phyloP scores from a whole-genome alignment of 495 filamentous ascomycete species.

The Podospora conica region DNA sequence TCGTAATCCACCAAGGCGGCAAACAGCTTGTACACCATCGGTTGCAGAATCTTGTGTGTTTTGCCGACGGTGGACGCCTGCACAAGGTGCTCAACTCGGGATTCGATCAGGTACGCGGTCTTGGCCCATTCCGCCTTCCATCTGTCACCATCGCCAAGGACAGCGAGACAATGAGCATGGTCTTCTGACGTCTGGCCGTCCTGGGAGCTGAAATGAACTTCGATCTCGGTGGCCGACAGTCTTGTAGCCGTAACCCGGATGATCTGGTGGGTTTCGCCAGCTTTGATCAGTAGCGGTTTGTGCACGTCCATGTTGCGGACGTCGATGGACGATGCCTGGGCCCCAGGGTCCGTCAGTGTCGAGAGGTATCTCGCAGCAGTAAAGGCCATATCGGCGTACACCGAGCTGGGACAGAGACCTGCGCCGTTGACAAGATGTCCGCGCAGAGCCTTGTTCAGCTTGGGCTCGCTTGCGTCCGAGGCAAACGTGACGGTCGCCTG shows the following conservation, averaged over 20 bases:
- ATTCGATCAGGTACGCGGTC: slow-evolving; percentile 36
- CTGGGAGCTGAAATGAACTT: slow-evolving; percentile 20
- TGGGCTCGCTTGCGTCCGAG: slow-evolving; percentile 48
- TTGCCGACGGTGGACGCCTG: slow-evolving; percentile 29
- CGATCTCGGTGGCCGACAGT: slow-evolving; percentile 9
- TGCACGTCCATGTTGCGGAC: slow-evolving; percentile 49
- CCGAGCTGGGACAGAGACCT: slow-evolving; percentile 36
- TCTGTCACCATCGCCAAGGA: slow-evolving; percentile 23
- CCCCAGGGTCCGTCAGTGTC: slow-evolving; percentile 35
- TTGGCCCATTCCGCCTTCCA: slow-evolving; percentile 39
- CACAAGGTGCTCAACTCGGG: slow-evolving; percentile 33
- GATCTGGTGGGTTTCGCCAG: slow-evolving; percentile 9
- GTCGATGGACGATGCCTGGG: slow-evolving; percentile 32
- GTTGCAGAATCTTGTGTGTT: slow-evolving; percentile 44
- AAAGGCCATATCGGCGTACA: slow-evolving; percentile 63
- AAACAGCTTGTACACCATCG: slow-evolving; percentile 62
- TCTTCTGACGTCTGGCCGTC: slow-evolving; percentile 16
- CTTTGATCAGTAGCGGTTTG: slow-evolving; percentile 49
- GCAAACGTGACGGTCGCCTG: slow-evolving; percentile 45
- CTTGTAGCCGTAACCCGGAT: slow-evolving; percentile 19
- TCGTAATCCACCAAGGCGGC: slow-evolving; percentile 52
- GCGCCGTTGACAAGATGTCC: slow-evolving; percentile 58
- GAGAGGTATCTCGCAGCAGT: slow-evolving; percentile 55
- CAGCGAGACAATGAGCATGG: slow-evolving; percentile 34
- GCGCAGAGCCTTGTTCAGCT: slow-evolving; percentile 47